These are phyloP conservation scores for Aciculosporium take DNA, from an alignment of 2,329 filamentous ascomycete species.

Conservation along the genomic window DNA sequence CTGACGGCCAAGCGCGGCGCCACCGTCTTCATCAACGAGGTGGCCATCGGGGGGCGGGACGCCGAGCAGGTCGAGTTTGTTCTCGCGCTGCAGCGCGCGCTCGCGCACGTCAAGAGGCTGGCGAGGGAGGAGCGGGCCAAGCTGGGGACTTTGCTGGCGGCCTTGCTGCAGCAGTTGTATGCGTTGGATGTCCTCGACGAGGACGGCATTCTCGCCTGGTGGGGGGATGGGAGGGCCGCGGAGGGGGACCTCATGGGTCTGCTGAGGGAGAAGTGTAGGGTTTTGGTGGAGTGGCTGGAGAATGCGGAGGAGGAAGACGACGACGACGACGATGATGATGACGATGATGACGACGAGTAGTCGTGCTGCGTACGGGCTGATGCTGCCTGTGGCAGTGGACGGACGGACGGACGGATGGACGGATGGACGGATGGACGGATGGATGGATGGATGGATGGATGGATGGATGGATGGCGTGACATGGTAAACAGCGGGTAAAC, in stretches of 20 bases:
- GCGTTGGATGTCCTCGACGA: constrained; percentile 75
- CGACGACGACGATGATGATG: constrained; percentile 48
- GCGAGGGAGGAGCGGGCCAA: constrained; percentile 31
- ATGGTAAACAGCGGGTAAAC: too few relatives aligned
- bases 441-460: too few relatives aligned
- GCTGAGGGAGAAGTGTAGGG: constrained; percentile 59
- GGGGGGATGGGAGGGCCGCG: constrained; percentile 56
- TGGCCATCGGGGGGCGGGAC: constrained; percentile 49
- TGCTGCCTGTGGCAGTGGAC: too few relatives aligned
- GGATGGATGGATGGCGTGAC: too few relatives aligned
- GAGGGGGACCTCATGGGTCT: constrained; percentile 54
- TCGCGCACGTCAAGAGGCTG: constrained; percentile 49
- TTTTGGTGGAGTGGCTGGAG: constrained; percentile 72
- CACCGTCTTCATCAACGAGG: constrained; percentile 41
- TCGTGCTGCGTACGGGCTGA: neutral
- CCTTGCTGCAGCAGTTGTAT: constrained; percentile 72
- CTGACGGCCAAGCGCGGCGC: constrained; percentile 41
- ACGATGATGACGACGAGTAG: constrained; percentile 28
- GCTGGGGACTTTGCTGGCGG: constrained; percentile 54
- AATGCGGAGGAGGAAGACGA: constrained; percentile 62
- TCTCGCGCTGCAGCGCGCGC: constrained; percentile 66
- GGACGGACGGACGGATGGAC: too few relatives aligned
- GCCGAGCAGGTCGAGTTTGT: constrained; percentile 79
- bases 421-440: too few relatives aligned
- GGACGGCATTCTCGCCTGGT: constrained; percentile 81